Conservation (phyloP, 2,329 filamentous ascomycete species). For the Ciborinia camelliae region DNA sequence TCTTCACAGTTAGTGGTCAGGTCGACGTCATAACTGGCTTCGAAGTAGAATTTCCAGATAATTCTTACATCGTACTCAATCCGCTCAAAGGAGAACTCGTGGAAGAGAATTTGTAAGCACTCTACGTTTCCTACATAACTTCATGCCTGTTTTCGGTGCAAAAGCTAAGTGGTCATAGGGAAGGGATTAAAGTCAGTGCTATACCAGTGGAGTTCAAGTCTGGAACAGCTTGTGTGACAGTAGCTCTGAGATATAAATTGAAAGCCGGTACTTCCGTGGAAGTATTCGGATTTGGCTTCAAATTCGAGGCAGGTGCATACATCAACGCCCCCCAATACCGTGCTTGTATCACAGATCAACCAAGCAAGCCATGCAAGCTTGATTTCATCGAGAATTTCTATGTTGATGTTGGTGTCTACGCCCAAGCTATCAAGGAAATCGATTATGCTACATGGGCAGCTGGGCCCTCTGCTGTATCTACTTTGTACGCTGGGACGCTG, state of each 20-base stretch:
- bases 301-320: slow-evolving; percentile 23
- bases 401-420: slow-evolving; percentile 11
- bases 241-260: slow-evolving; percentile 16
- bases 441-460: neutral
- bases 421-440: neutral
- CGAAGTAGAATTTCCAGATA: slow-evolving; percentile 20
- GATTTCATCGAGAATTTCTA: slow-evolving; percentile 21
- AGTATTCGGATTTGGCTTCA: slow-evolving; percentile 14
- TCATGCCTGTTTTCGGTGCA: neutral
- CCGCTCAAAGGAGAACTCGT: slow-evolving; percentile 20
- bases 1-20: slow-evolving; percentile 13
- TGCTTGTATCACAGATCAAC: slow-evolving; percentile 19
- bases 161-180: neutral
- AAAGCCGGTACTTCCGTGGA: slow-evolving; percentile 18
- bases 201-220: slow-evolving; percentile 20
- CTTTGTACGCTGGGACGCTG: neutral
- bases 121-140: neutral
- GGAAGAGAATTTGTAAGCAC: slow-evolving; percentile 21
- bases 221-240: slow-evolving; percentile 20
- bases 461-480: neutral
- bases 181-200: slow-evolving; percentile 14
- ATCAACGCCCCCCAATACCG: slow-evolving; percentile 23
- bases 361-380: slow-evolving; percentile 14
- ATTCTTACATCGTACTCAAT: slow-evolving; percentile 19
- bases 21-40: slow-evolving; percentile 23